Percentiles rank a stretch among this genome's conserved stretches.
Evolutionary conservation across 495 filamentous ascomycete species (phyloP).

Genomic region (Trichoderma parareesei): DNA sequence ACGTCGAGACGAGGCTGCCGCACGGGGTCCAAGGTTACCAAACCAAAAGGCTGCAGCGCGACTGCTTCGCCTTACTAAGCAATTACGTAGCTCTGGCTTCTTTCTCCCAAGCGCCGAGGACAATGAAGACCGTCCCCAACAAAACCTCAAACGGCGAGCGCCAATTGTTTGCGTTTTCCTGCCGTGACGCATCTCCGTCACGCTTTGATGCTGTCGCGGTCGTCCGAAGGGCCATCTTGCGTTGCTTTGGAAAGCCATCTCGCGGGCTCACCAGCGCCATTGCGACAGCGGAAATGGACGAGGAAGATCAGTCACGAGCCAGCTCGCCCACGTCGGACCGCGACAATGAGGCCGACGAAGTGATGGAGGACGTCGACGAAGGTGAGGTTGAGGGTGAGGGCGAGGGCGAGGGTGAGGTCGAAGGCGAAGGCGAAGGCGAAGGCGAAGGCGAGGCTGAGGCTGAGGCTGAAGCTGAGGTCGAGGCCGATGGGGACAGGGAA

Average conservation of each 20-base stretch:
- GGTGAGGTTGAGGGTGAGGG: slow-evolving; percentile 52
- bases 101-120: background rate
- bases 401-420: slow-evolving; percentile 36
- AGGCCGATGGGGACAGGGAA: slow-evolving; percentile 31
- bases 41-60: too few species aligned
- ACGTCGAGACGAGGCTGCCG: too few species aligned
- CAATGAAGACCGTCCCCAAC: background rate
- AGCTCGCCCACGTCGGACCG: slow-evolving; percentile 20
- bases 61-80: too few species aligned
- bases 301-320: slow-evolving; percentile 12
- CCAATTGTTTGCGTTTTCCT: too few species aligned
- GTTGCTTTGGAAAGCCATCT: background rate
- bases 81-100: background rate
- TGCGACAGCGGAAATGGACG: slow-evolving; percentile 13
- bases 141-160: background rate
- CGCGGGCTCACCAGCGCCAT: background rate
- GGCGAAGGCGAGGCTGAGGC: slow-evolving; percentile 57
- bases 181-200: too few species aligned
- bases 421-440: slow-evolving; percentile 47
- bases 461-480: slow-evolving; percentile 49
- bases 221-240: too few species aligned
- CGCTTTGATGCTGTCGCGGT: too few species aligned
- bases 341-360: slow-evolving; percentile 47
- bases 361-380: slow-evolving; percentile 55
- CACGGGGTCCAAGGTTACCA: too few species aligned